Evolutionary conservation across 768 basidiomycete genomes (phyloP).

Genomic region (Leccinum rimulosum): DNA sequence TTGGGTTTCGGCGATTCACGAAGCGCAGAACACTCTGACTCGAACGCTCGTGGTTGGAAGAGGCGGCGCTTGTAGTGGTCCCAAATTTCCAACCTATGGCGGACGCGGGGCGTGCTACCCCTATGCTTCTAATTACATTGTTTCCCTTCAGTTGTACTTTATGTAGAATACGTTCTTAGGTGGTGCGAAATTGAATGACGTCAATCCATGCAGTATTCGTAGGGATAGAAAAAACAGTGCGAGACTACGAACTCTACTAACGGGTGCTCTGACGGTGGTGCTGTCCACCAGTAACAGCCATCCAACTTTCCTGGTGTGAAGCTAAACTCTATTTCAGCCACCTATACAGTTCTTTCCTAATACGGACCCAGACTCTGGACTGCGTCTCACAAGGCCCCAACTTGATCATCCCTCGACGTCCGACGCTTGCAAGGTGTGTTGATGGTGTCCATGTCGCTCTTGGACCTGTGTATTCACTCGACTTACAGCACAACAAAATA

Average conservation of each 20-base stretch:
- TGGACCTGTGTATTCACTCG: background rate
- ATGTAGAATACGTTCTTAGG: too few species aligned
- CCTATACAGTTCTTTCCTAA: conserved; percentile 26
- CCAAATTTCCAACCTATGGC: too few species aligned
- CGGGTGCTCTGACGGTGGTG: too few species aligned
- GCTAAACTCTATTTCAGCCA: conserved; percentile 24
- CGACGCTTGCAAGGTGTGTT: conserved; percentile 21
- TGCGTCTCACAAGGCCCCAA: background rate
- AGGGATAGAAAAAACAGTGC: too few species aligned
- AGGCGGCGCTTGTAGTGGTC: background rate
- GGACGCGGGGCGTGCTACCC: too few species aligned
- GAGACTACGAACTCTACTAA: too few species aligned
- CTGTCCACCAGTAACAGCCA: too few species aligned
- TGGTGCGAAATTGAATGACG: too few species aligned
- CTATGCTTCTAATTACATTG: too few species aligned
- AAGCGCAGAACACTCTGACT: background rate
- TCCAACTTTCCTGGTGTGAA: too few species aligned
- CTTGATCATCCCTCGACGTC: conserved; percentile 2
- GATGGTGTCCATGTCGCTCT: background rate
- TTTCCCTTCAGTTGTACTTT: too few species aligned
- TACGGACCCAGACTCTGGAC: background rate
- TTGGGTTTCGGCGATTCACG: background rate
- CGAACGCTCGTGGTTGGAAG: background rate
- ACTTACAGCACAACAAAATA: conserved; percentile 49
- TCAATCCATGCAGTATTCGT: too few species aligned